Percentiles rank a stretch among this genome's conserved stretches.
phyloP scores from a whole-genome alignment of 495 filamentous ascomycete genomes.

The Penicillium canariense region DNA sequence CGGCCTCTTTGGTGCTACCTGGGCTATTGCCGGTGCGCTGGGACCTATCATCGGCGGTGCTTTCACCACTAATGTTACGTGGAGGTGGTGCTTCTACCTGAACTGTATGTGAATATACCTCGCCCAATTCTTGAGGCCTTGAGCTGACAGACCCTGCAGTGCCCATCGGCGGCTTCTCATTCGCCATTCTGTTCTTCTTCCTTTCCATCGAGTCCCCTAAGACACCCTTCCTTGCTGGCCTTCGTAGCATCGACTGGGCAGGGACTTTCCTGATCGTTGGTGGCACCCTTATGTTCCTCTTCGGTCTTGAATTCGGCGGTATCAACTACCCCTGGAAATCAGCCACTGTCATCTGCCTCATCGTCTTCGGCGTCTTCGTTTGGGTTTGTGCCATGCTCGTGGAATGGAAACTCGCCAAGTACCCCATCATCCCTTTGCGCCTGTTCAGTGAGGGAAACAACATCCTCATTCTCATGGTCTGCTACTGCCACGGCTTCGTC shows the following conservation, averaged over 20 bases:
- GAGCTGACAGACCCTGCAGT: conserved; percentile 37
- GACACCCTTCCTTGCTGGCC: conserved; percentile 65
- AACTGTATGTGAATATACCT: conserved; percentile 50
- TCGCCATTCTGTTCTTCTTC: conserved; percentile 65
- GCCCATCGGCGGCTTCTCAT: conserved; percentile 69
- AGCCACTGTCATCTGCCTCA: conserved; percentile 69
- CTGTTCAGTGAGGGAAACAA: conserved; percentile 63
- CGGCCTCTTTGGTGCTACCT: conserved; percentile 64
- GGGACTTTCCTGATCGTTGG: conserved; percentile 68
- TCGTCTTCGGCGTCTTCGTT: conserved; percentile 70
- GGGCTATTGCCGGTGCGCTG: conserved; percentile 70
- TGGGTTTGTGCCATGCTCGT: conserved; percentile 61
- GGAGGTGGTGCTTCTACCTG: conserved; percentile 66
- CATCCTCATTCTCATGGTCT: conserved; percentile 53
- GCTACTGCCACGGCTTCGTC: conserved; percentile 66
- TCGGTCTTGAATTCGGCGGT: conserved; percentile 78
- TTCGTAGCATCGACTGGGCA: conserved; percentile 75
- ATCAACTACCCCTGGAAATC: conserved; percentile 74
- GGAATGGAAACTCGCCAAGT: conserved; percentile 70
- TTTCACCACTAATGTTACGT: conserved; percentile 62
- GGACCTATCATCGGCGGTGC: conserved; percentile 76
- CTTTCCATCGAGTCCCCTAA: conserved; percentile 74
- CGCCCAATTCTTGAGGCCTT: background rate
- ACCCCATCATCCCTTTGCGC: conserved; percentile 72
- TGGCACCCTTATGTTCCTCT: conserved; percentile 78